phyloP scores from a whole-genome alignment of 495 filamentous ascomycete genomes.

The Amorphotheca resinae region DNA sequence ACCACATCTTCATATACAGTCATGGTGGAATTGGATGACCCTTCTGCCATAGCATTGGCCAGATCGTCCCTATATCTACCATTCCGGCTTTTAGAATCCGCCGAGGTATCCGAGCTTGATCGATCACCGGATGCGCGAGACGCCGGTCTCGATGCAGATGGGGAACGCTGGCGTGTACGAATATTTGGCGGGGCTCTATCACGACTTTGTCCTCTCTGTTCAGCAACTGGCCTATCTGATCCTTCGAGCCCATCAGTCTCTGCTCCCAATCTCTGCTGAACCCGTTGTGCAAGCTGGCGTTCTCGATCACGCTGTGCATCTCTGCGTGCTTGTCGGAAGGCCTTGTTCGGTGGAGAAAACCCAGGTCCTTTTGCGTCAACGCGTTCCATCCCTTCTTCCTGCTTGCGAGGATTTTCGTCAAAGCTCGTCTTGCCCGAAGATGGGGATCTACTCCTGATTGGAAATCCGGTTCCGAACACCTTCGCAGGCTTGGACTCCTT shows the following conservation, averaged over 20 bases:
- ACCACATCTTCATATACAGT: conserved; percentile 17
- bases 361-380: conserved; percentile 26
- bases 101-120: conserved; percentile 48
- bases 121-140: conserved; percentile 43
- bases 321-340: conserved; percentile 38
- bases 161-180: conserved; percentile 21
- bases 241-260: conserved; percentile 13
- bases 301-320: conserved; percentile 41
- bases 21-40: conserved; percentile 9
- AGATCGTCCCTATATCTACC: conserved; percentile 23
- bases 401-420: conserved; percentile 32
- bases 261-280: conserved; percentile 9
- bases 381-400: conserved; percentile 31
- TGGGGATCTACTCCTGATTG: conserved; percentile 38
- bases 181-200: conserved; percentile 23
- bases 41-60: conserved; percentile 14
- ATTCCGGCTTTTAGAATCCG: conserved; percentile 43
- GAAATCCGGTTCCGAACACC: conserved; percentile 51
- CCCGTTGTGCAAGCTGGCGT: conserved; percentile 16
- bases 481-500: conserved; percentile 52
- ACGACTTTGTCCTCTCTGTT: conserved; percentile 8
- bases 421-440: conserved; percentile 27
- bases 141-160: conserved; percentile 22
- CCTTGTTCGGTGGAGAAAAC: conserved; percentile 18
- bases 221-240: conserved; percentile 14